These are phyloP conservation scores for Artemisia annua DNA, from an alignment of 129 eudicot genomes.

Conservation along the genomic window DNA sequence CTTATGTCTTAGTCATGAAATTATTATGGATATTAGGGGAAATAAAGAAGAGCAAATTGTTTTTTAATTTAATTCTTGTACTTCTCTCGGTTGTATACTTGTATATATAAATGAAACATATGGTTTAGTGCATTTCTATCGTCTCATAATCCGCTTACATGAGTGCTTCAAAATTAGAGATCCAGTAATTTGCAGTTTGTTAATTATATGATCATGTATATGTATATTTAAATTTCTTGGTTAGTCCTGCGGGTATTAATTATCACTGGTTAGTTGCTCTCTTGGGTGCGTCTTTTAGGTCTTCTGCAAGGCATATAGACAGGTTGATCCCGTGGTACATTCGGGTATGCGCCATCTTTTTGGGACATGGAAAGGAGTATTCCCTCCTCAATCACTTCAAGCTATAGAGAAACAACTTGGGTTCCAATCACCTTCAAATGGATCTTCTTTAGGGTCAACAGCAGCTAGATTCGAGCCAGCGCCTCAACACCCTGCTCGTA, in stretches of 20 bases:
- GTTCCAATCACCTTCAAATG: conserved; percentile 57
- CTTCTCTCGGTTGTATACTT: conserved; percentile 16
- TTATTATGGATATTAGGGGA: conserved; percentile 14
- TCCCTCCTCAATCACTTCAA: conserved; percentile 78
- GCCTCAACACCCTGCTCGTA: conserved; percentile 64
- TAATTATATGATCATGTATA: not conserved
- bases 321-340: conserved; percentile 67
- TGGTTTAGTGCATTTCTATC: conserved; percentile 24
- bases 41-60: conserved; percentile 12
- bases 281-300: conserved; percentile 59
- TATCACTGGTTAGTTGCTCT: conserved; percentile 32
- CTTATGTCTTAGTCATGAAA: conserved; percentile 8
- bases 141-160: conserved; percentile 13
- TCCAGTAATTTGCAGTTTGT: conserved; percentile 9
- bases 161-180: not conserved
- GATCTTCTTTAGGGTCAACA: conserved; percentile 50
- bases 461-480: conserved; percentile 53
- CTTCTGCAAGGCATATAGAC: conserved; percentile 96
- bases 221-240: conserved; percentile 21
- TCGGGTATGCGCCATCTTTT: conserved; percentile 89
- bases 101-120: conserved; percentile 23
- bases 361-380: conserved; percentile 96
- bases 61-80: conserved; percentile 17
- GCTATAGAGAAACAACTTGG: conserved; percentile 83
- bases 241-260: conserved; percentile 23